These are phyloP conservation scores for Erythrophleum fordii DNA, from an alignment of 306 rosid species.

Conservation along the genomic window DNA sequence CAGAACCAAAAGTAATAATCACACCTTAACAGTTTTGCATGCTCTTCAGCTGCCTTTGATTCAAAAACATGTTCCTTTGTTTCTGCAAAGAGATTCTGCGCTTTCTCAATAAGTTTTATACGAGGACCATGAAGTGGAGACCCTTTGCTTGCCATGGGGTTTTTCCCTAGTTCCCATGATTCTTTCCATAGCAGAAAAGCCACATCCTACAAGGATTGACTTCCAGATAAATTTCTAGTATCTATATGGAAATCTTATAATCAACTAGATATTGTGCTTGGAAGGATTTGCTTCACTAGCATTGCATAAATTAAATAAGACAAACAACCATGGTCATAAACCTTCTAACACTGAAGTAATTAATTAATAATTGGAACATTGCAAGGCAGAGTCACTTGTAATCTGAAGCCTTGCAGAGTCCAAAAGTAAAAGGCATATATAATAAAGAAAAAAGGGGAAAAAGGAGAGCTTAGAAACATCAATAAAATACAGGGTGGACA, in stretches of 20 bases:
- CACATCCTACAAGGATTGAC: constrained; percentile 69
- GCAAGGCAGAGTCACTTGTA: constrained; percentile 17
- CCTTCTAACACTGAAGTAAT: constrained; percentile 1
- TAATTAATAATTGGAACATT: constrained; percentile 16
- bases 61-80: constrained; percentile 91
- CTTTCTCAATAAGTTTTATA: constrained; percentile 81
- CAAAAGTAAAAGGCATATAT: not conserved
- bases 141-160: constrained; percentile 97
- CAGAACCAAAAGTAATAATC: constrained; percentile 30
- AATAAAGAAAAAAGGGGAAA: not conserved
- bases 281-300: constrained; percentile 23
- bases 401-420: not conserved
- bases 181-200: constrained; percentile 98
- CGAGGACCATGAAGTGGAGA: constrained; percentile 97
- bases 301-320: constrained; percentile 22
- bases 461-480: not conserved
- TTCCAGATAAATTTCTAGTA: constrained; percentile 31
- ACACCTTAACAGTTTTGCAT: constrained; percentile 86
- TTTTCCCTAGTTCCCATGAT: constrained; percentile 87
- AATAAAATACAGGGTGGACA: not conserved
- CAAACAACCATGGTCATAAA: constrained; percentile 27
- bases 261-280: constrained; percentile 15
- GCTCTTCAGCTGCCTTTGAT: constrained; percentile 97
- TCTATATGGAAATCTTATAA: constrained; percentile 24
- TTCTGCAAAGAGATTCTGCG: constrained; percentile 75